Conservation (phyloP, 164 flowering plant species). For the Berberis thunbergii region DNA sequence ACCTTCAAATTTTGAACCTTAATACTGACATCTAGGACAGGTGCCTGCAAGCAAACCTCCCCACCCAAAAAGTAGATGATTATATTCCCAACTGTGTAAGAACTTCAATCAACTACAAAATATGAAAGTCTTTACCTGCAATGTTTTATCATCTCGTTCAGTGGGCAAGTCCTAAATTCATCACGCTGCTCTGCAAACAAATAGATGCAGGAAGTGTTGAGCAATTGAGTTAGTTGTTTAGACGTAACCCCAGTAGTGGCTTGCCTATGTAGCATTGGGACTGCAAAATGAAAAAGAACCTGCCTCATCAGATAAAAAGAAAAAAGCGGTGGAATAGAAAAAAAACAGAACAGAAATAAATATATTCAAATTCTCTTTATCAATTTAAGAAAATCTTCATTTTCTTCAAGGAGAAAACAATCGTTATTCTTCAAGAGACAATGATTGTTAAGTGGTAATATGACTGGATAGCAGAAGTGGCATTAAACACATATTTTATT, state of each 20-base stretch:
- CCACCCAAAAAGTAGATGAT: too few relatives aligned
- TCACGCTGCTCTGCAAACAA: constrained; percentile 57
- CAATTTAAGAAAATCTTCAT: too few relatives aligned
- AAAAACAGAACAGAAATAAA: not conserved
- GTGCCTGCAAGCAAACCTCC: too few relatives aligned
- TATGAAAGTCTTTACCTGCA: constrained; percentile 29
- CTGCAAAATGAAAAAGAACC: constrained; percentile 24
- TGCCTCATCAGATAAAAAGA: not conserved
- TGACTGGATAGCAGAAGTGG: too few relatives aligned
- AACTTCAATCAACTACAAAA: not conserved
- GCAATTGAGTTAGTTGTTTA: constrained; percentile 26
- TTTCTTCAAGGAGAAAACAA: too few relatives aligned
- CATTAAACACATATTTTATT: too few relatives aligned
- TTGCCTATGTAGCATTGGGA: constrained; percentile 44
- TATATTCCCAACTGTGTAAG: not conserved
- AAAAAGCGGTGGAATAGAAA: not conserved
- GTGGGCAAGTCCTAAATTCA: constrained; percentile 33
- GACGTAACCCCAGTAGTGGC: constrained; percentile 27
- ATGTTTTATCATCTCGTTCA: constrained; percentile 35
- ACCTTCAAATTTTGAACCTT: too few relatives aligned
- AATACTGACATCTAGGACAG: too few relatives aligned
- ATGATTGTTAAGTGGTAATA: too few relatives aligned
- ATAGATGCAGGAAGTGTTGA: constrained; percentile 43
- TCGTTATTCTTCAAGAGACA: too few relatives aligned
- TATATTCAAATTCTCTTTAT: too few relatives aligned